Conservation (phyloP, 2,329 filamentous ascomycete genomes). For the Colletotrichum agaves region DNA sequence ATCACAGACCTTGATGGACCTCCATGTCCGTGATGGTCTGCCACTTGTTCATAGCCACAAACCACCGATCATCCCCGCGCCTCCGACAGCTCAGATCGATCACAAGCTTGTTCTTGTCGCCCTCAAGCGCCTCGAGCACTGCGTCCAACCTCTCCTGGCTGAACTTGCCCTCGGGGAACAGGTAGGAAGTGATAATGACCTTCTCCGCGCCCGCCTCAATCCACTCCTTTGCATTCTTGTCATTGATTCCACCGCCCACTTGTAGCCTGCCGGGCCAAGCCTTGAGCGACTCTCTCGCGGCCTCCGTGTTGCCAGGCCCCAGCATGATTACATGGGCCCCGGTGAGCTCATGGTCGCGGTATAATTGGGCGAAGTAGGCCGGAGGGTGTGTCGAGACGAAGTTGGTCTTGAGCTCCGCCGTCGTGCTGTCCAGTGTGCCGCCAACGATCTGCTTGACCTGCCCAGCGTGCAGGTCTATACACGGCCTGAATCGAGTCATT, state of each 20-base stretch:
- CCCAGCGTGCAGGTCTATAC: conserved; percentile 97
- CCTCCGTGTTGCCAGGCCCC: conserved; percentile 84
- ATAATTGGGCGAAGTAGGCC: conserved; percentile 82
- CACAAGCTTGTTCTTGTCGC: conserved; percentile 84
- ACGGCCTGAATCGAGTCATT: conserved; percentile 96
- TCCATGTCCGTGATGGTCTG: conserved; percentile 98
- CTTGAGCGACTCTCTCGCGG: conserved; percentile 78
- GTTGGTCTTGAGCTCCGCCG: conserved; percentile 83
- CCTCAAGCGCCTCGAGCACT: conserved; percentile 77
- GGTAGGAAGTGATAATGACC: conserved; percentile 96
- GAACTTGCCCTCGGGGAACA: conserved; percentile 88
- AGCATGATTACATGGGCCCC: conserved; percentile 98
- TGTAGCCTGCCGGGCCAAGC: conserved; percentile 87
- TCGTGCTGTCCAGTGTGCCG: conserved; percentile 81
- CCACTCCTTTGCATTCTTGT: conserved; percentile 86
- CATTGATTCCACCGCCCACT: conserved; percentile 92
- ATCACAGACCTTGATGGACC: conserved; percentile 75
- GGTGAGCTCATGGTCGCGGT: conserved; percentile 76
- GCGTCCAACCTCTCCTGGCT: conserved; percentile 79
- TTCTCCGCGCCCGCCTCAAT: conserved; percentile 89
- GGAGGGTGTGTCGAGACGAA: conserved; percentile 88
- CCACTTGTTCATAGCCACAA: conserved; percentile 99
- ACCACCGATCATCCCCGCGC: conserved; percentile 79
- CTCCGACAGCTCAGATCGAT: conserved; percentile 94
- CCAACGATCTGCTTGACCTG: conserved; percentile 99